A percentile compares a stretch with the other conserved stretches of the same genome.
Evolutionary conservation across 2,329 filamentous ascomycete genomes (phyloP).

Genomic region (Diaporthe vaccinii): DNA sequence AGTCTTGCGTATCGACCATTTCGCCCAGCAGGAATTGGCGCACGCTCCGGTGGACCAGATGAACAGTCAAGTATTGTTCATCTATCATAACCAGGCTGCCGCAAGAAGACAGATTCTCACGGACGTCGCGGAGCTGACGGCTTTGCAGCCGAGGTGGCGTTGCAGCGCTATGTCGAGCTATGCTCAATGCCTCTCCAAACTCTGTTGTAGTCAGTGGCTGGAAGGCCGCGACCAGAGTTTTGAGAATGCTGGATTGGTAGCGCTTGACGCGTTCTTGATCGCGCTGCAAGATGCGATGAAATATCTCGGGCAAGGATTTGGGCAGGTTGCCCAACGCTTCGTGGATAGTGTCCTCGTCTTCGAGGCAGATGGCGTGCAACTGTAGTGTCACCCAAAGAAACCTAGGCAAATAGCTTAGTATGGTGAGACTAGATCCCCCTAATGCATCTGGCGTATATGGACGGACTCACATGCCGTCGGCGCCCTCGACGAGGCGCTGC

Average conservation of each 20-base stretch:
- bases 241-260: not conserved
- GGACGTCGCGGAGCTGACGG: not conserved
- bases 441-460: no score
- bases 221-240: not conserved
- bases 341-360: not conserved
- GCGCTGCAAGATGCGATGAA: not conserved
- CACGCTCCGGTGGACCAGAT: slow-evolving; percentile 1
- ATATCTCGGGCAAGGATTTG: not conserved
- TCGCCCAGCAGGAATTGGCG: not conserved
- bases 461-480: not conserved
- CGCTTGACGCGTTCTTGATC: not conserved
- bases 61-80: not conserved
- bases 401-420: not conserved
- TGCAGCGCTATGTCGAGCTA: not conserved
- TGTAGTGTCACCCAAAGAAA: slow-evolving; percentile 4
- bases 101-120: not conserved
- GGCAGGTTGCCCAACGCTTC: not conserved
- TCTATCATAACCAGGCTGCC: slow-evolving; percentile 12
- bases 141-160: not conserved
- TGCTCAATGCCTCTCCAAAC: not conserved
- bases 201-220: slow-evolving; percentile 4
- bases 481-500: not conserved
- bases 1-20: not conserved
- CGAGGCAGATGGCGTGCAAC: slow-evolving; percentile 1
- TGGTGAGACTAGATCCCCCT: not conserved